Evolutionary conservation across 257 asterid species (phyloP).

Genomic region (Nicotiana undulata): DNA sequence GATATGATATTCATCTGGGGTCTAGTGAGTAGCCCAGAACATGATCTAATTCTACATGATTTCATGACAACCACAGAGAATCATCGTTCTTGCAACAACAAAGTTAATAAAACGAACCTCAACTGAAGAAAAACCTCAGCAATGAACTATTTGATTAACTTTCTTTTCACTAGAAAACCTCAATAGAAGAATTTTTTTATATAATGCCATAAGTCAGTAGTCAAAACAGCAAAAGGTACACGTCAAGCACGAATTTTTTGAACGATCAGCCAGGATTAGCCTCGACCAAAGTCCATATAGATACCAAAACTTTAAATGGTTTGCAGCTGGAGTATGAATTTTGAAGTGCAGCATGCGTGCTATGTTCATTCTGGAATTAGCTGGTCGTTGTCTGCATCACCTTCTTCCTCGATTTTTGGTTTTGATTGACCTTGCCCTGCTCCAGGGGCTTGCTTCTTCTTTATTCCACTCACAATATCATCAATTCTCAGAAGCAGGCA

Average conservation of each 20-base stretch:
- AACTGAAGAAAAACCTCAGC: no score
- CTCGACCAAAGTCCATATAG: background rate
- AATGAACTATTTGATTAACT: no score
- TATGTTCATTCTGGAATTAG: slow-evolving; percentile 62
- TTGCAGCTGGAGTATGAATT: background rate
- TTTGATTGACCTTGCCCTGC: slow-evolving; percentile 52
- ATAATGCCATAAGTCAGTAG: background rate
- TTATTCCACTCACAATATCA: slow-evolving; percentile 91
- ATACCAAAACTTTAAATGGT: background rate
- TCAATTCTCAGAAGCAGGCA: slow-evolving; percentile 95
- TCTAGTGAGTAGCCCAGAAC: no score
- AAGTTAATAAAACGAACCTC: no score
- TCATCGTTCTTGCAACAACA: no score
- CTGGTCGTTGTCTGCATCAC: slow-evolving; percentile 84
- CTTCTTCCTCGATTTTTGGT: slow-evolving; percentile 70
- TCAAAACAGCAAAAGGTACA: background rate
- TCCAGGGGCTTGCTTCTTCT: slow-evolving; percentile 85
- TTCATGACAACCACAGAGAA: no score
- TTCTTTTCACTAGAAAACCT: no score
- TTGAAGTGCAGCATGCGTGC: background rate
- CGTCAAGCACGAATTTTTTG: background rate
- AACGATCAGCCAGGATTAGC: background rate
- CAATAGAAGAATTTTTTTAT: no score
- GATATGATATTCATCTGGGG: no score
- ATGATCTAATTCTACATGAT: no score